Evolutionary conservation across 495 filamentous ascomycete genomes (phyloP), one percentile per base, ranked within the genome.

Genomic region (Talaromyces thailandensis): DNA sequence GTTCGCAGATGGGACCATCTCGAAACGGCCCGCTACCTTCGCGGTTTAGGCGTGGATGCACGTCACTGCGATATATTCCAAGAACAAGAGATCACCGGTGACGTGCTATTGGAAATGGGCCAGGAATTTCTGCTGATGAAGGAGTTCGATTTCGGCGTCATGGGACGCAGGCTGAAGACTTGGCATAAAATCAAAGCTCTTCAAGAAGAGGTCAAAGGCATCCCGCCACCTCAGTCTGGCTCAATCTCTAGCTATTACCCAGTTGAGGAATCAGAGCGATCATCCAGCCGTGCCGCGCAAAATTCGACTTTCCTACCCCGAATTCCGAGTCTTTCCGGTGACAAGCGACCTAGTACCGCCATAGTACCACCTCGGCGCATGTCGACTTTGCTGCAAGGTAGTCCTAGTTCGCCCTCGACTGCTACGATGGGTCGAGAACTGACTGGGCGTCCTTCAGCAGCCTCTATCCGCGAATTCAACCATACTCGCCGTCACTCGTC

Each of bases 11-110:
- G 95, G 95, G 82, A 77, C 25, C 85, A 91, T 0, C 75, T 81
- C 45, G 83, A 93, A 60, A 93, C 97, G 7, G 89, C 93, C 23
- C 88, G 92, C 62, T 91, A 93, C 67, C 76, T 98, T 65, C 91
- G 92, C 63, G 86, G 86, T 24, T 72, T 84, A 11, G 92, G 90
- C 16, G 87, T 98, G 21, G 92, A 97, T 66, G 80, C 83, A 48
- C 83, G 81, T 58, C 93, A 96, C 64, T 98, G 95, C 71, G 88
- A 93, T 50, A 88, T 97, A 9, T 99, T 99, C 67, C 82, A 88
- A 65, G 92, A 97, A 66, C 92, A 99, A 75, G 95, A 99, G 72
- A 96, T 99, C 61, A 86, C 89, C 12, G 95, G 95, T 37, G 91
- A 97, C 64, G 92, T 97, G 12, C 75, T 99, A 16, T 76, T 99